Base-by-base conservation (phyloP, 768 basidiomycete genomes). In the Hygrocybe punicea region DNA sequence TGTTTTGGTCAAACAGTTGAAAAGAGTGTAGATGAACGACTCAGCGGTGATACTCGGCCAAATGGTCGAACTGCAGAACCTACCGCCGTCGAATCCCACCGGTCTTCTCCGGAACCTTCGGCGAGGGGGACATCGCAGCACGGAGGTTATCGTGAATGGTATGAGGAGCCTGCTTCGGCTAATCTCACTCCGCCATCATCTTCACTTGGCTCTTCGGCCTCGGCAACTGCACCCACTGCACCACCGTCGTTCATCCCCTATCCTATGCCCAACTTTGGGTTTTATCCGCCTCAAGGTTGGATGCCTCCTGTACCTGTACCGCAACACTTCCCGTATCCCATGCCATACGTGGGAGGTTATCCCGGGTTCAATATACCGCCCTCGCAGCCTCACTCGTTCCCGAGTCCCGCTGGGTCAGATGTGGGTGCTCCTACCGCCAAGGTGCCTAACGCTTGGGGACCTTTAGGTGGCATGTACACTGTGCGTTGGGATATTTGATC, bases 261-360 rank as follows among this genome's bases (percentile, higher is more conserved):
- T 64, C 60, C 78, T 13, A 54, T 76, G 33, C 72, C 78, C 9
- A 65, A 73, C 23, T 66, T 75, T n/a, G 76, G 75, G 21, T 84
- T 78, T 61, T 80, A 78, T 63, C 73, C 73, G 37, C 68, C 73
- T 23, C 71, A 75, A 44, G 75, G 79, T 34, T 86, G 85, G 85
- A 68, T 81, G 48, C 78, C 78, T 37, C 73, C 78, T 9, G 84
- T 78, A 63, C 65, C 78, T 10, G 84, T 78, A 64, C 65, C 76
- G n/a, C 77, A 76, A 25, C 78, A 75, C 19, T 71, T 79, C 58
- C 78, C 77, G 21, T 85, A 81, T 60, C 80, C 78, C 33, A 63
- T 83, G 58, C 78, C 81, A 25, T 84, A 79, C 57, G 70, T 81
- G 56, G 64, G 71, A 16, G 76, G 76, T 25, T 83, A 78, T 60